Conservation (phyloP, 177 flowering plant species). For the Vitis hybrid region DNA sequence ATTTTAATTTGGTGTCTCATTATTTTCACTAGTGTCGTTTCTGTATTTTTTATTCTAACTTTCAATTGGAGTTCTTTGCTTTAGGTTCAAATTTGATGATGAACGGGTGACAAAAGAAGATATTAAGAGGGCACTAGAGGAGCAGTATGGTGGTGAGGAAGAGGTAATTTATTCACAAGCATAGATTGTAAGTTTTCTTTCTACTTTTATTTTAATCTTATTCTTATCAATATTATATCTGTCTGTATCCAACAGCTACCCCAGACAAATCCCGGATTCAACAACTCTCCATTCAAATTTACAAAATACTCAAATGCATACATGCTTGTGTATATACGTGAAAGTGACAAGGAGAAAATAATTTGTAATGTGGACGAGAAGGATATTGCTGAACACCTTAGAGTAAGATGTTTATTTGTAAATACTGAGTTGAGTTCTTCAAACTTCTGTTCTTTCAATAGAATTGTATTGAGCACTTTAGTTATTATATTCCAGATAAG, state of each 20-base stretch:
- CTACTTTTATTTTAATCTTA: slow-evolving; percentile 4
- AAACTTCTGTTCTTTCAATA: background rate
- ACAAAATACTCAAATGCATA: slow-evolving; percentile 43
- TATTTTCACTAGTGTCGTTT: background rate
- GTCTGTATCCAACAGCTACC: slow-evolving; percentile 27
- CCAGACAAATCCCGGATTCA: slow-evolving; percentile 40
- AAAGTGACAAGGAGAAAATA: slow-evolving; percentile 40
- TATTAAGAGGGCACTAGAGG: slow-evolving; percentile 38
- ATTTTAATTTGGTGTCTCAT: background rate
- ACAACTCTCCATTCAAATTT: slow-evolving; percentile 35
- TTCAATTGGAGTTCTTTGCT: background rate
- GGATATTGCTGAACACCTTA: slow-evolving; percentile 38
- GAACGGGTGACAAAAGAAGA: slow-evolving; percentile 46
- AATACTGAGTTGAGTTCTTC: background rate
- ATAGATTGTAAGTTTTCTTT: background rate
- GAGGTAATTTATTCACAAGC: slow-evolving; percentile 21
- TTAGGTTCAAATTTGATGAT: slow-evolving; percentile 46
- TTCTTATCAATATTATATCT: background rate
- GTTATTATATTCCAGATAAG: slow-evolving; percentile 23
- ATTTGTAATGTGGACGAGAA: slow-evolving; percentile 43
- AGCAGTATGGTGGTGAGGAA: slow-evolving; percentile 49
- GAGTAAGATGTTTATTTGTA: slow-evolving; percentile 19
- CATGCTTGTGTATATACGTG: slow-evolving; percentile 44
- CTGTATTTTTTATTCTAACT: background rate
- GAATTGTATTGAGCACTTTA: background rate